phyloP scores from a whole-genome alignment of 2,329 filamentous ascomycete species.

The Cercospora nicotianae region DNA sequence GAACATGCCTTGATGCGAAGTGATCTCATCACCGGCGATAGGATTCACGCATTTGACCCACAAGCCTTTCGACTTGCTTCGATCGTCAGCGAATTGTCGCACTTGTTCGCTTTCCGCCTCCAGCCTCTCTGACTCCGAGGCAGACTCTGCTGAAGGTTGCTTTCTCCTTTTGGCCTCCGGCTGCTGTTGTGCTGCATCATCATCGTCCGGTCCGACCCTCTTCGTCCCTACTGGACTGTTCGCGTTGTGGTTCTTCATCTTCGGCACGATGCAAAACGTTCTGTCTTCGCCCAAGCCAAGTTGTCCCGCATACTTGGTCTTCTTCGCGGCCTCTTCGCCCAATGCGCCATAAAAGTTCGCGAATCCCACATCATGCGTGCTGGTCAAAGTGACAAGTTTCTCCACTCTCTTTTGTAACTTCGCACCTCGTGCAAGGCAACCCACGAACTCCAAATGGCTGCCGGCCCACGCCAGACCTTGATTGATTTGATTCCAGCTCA shows the following conservation, averaged over 20 bases:
- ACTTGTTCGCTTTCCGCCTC: conserved; percentile 40
- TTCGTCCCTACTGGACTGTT: conserved; percentile 31
- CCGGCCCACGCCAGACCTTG: conserved; percentile 78
- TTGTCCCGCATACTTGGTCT: conserved; percentile 53
- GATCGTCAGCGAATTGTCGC: conserved; percentile 37
- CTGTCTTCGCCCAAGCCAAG: conserved; percentile 62
- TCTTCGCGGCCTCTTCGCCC: conserved; percentile 59
- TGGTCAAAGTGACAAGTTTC: conserved; percentile 64
- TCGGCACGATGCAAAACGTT: conserved; percentile 84
- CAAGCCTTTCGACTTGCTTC: conserved; percentile 44
- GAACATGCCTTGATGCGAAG: conserved; percentile 82
- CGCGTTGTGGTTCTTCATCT: conserved; percentile 2
- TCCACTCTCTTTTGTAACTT: conserved; percentile 74
- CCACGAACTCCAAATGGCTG: conserved; percentile 91
- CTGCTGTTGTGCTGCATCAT: background rate
- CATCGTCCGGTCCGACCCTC: conserved; percentile 20
- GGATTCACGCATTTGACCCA: conserved; percentile 79
- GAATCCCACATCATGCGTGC: conserved; percentile 71
- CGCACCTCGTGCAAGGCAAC: conserved; percentile 79
- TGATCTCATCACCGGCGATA: conserved; percentile 72
- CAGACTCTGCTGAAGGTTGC: conserved; percentile 11
- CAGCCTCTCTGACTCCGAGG: conserved; percentile 28
- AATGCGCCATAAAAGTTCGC: conserved; percentile 85
- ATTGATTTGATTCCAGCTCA: conserved; percentile 76
- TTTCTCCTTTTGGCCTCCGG: conserved; percentile 18